These are phyloP conservation scores for Pseudoscleropodium purum DNA, from an alignment of 225 moss, liverwort and hornwort genomes.

Conservation along the genomic window DNA sequence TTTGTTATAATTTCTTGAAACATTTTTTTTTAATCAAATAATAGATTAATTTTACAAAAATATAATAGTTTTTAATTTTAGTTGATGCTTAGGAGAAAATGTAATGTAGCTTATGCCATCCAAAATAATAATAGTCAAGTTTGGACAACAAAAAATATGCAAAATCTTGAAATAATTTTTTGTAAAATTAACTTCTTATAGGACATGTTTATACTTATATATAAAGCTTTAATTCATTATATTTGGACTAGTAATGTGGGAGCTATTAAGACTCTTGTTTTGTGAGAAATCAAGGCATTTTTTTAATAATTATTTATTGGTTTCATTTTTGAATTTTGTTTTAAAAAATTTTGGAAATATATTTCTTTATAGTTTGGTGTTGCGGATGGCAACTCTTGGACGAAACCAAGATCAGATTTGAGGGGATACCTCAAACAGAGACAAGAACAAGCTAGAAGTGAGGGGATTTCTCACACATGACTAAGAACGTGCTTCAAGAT, in stretches of 20 bases:
- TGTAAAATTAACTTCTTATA: background rate
- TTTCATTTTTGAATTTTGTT: background rate
- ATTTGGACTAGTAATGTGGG: background rate
- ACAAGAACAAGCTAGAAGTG: too few relatives aligned
- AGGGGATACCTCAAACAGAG: too few relatives aligned
- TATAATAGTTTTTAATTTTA: background rate
- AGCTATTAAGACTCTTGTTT: background rate
- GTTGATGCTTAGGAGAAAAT: background rate
- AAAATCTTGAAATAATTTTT: background rate
- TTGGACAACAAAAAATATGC: accelerated
- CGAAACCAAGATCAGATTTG: too few relatives aligned
- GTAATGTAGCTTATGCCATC: background rate
- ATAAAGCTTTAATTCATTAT: background rate
- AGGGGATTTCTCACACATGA: too few relatives aligned
- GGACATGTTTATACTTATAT: background rate
- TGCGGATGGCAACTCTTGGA: too few relatives aligned
- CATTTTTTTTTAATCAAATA: background rate
- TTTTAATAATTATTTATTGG: background rate
- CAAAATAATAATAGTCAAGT: background rate
- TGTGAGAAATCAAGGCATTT: background rate
- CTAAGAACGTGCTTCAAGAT: too few relatives aligned
- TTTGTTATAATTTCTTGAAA: background rate
- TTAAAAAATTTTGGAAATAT: background rate
- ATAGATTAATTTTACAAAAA: background rate
- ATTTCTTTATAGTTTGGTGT: accelerated